phyloP scores from a whole-genome alignment of 345 rosid species.

The Acer saccharum region DNA sequence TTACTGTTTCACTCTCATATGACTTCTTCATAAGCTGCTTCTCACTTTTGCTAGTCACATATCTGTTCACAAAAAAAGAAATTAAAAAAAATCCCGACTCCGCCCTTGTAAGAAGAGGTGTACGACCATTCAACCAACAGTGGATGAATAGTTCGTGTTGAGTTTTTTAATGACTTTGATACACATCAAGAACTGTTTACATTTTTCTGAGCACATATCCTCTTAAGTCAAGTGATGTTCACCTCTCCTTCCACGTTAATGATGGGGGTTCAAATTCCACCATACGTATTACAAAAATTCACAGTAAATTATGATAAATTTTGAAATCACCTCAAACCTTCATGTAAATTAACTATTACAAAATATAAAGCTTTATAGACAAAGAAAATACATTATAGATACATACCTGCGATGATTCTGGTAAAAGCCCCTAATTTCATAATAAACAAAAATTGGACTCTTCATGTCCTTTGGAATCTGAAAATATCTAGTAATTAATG shows the following conservation, averaged over 20 bases:
- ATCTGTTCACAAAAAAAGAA: constrained; percentile 32
- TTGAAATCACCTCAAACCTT: no score
- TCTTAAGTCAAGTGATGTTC: no score
- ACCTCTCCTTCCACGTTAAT: no score
- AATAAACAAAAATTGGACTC: constrained; percentile 60
- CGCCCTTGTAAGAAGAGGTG: no score
- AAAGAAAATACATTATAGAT: background rate
- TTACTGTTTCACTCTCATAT: constrained; percentile 19
- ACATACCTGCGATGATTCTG: constrained; percentile 79
- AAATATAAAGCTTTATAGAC: background rate
- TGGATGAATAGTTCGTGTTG: background rate
- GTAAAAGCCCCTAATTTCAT: constrained; percentile 69
- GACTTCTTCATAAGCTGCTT: constrained; percentile 40
- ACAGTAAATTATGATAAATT: no score
- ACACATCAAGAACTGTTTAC: background rate
- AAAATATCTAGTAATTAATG: constrained; percentile 1
- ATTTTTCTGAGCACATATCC: no score
- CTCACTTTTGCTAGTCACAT: constrained; percentile 60
- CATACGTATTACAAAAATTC: no score
- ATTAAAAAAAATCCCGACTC: no score
- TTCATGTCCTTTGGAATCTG: constrained; percentile 70
- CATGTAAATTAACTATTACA: background rate
- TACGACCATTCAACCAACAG: background rate
- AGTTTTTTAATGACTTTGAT: no score
- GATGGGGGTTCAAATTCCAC: no score